Conservation (phyloP, 2,329 filamentous ascomycete species). For the Apiospora saccharicola region DNA sequence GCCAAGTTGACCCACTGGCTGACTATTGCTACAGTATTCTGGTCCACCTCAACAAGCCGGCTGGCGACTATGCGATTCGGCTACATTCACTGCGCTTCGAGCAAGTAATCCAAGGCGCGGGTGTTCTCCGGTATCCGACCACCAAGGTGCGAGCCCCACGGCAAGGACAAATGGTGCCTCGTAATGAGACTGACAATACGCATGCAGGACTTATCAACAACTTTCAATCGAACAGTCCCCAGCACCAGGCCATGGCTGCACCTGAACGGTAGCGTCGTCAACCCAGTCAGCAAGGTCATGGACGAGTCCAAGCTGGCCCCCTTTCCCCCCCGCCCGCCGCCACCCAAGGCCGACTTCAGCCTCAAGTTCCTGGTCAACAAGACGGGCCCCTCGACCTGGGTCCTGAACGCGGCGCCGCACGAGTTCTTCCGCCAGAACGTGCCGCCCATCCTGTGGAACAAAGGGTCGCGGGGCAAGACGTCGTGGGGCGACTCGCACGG, state of each 20-base stretch:
- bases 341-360: conserved; percentile 27
- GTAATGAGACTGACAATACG: not conserved
- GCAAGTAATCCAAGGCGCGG: conserved; percentile 31
- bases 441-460: conserved; percentile 31
- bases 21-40: conserved; percentile 26
- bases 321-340: conserved; percentile 29
- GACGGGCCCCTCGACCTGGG: conserved; percentile 30
- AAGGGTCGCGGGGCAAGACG: conserved; percentile 30
- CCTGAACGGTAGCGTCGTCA: conserved; percentile 30
- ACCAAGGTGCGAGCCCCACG: not conserved
- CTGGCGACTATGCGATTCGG: conserved; percentile 31
- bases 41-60: conserved; percentile 28
- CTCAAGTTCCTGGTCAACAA: conserved; percentile 33
- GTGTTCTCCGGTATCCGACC: conserved; percentile 29
- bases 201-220: not conserved
- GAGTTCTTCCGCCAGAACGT: conserved; percentile 33
- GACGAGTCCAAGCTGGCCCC: conserved; percentile 31
- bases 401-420: conserved; percentile 31
- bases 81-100: conserved; percentile 31
- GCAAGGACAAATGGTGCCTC: not conserved
- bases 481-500: conserved; percentile 27
- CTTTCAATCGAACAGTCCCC: conserved; percentile 18
- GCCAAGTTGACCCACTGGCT: not conserved
- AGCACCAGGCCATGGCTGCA: conserved; percentile 30
- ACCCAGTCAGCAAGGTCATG: conserved; percentile 24